phyloP scores from a whole-genome alignment of 257 asterid species.

The Phtheirospermum japonicum region DNA sequence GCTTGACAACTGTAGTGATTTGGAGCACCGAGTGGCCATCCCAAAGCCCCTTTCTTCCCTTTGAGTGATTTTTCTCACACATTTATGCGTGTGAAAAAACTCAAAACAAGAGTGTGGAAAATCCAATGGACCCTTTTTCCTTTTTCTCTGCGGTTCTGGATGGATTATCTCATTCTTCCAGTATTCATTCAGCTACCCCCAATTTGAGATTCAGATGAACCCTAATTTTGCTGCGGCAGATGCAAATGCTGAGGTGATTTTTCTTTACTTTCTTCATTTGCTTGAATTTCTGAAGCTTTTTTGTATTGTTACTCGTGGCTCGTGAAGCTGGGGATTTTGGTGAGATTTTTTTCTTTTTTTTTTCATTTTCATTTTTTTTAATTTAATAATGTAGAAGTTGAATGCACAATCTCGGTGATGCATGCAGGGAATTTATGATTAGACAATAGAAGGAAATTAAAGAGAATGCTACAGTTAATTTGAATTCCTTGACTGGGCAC shows the following conservation, averaged over 20 bases:
- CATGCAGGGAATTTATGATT: constrained; percentile 18
- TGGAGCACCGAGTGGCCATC: too few relatives aligned
- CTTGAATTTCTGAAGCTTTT: constrained; percentile 2
- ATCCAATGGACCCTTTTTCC: constrained; percentile 17
- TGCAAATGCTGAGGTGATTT: constrained; percentile 38
- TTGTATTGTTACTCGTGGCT: constrained; percentile 7
- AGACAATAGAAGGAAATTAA: constrained; percentile 9
- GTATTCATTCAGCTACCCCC: background rate
- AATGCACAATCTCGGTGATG: constrained; percentile 22
- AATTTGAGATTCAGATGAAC: constrained; percentile 33
- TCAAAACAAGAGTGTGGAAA: too few relatives aligned
- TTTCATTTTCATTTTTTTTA: constrained; percentile 7
- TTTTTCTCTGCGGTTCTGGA: constrained; percentile 5
- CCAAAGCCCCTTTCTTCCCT: constrained; percentile 24
- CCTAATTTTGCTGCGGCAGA: constrained; percentile 31
- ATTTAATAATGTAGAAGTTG: constrained; percentile 2
- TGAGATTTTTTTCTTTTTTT: background rate
- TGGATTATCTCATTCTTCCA: constrained; percentile 22
- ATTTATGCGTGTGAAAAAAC: constrained; percentile 30
- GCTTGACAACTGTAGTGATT: constrained; percentile 40
- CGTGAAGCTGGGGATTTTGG: constrained; percentile 29
- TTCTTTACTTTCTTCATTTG: background rate
- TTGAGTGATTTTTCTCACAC: constrained; percentile 21
- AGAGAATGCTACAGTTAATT: too few relatives aligned
- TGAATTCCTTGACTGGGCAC: too few relatives aligned